A percentile compares a stretch with the other conserved stretches of the same genome.
Evolutionary conservation across 768 basidiomycete genomes (phyloP).

Genomic region (Cystofilobasidium bisporidii): DNA sequence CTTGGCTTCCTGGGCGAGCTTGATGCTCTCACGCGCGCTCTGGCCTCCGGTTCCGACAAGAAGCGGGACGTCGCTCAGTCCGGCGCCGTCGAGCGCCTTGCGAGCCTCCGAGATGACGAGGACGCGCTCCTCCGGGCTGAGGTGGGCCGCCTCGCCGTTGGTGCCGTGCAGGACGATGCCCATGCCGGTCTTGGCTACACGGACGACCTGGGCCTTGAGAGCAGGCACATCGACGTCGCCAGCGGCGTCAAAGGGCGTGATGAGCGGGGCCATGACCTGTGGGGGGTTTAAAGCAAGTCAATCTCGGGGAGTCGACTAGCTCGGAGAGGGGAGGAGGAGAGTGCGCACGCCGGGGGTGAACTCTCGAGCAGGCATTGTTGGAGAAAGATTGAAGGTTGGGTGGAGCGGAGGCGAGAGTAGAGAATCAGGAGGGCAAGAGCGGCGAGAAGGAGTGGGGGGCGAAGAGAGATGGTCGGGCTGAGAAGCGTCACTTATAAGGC

Average conservation of each 20-base stretch:
- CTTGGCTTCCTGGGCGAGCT: conserved; percentile 60
- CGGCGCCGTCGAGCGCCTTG: conserved; percentile 60
- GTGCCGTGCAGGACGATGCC: conserved; percentile 33
- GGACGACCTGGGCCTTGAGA: conserved; percentile 59
- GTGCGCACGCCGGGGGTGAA: conserved; percentile 8
- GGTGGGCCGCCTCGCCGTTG: conserved; percentile 46
- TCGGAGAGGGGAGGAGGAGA: background rate
- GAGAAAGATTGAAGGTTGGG: too few species aligned
- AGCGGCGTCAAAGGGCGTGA: conserved; percentile 52
- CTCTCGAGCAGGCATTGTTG: background rate
- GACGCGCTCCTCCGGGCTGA: conserved; percentile 36
- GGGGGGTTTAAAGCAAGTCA: conserved; percentile 45
- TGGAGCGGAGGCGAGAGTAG: background rate
- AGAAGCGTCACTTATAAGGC: too few species aligned
- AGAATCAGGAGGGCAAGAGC: background rate
- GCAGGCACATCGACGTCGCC: conserved; percentile 57
- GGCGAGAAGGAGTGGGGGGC: background rate
- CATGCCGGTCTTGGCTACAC: conserved; percentile 56
- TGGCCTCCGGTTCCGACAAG: conserved; percentile 68
- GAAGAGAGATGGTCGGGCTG: too few species aligned
- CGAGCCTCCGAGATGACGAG: conserved; percentile 50
- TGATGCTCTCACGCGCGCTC: conserved; percentile 57
- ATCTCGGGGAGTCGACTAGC: conserved; percentile 45
- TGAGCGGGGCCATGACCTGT: conserved; percentile 47
- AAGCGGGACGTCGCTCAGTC: conserved; percentile 57